Evolutionary conservation across 305 asterid genomes (phyloP).

Genomic region (Andrographis paniculata): DNA sequence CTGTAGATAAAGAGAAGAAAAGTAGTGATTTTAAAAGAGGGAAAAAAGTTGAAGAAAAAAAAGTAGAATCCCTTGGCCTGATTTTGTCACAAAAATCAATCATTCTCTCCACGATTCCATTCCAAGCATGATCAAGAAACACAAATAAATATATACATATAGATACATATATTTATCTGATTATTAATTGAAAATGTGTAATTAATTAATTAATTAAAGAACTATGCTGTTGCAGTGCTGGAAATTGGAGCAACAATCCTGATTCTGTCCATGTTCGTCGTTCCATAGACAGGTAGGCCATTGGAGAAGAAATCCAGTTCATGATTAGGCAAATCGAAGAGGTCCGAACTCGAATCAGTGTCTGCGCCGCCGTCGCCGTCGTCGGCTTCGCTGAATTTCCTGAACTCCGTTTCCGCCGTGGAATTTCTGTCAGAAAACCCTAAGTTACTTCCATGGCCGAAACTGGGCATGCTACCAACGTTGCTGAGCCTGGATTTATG

Average conservation of each 20-base stretch:
- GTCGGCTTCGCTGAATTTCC: conserved; percentile 23
- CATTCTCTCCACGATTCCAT: conserved; percentile 15
- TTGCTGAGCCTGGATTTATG: conserved; percentile 3
- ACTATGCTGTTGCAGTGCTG: no score
- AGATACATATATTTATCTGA: background rate
- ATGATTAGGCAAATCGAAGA: conserved; percentile 71
- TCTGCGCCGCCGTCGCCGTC: conserved; percentile 59
- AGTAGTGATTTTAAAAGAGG: conserved; percentile 10
- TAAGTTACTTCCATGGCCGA: background rate
- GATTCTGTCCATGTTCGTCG: conserved; percentile 62
- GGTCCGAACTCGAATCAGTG: conserved; percentile 90
- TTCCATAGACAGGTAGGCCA: conserved; percentile 75
- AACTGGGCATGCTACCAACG: background rate
- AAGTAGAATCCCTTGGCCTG: conserved; percentile 27
- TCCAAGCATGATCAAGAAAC: background rate
- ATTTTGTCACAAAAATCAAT: conserved; percentile 26
- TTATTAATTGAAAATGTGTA: no score
- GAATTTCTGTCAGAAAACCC: conserved; percentile 8
- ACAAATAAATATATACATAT: background rate
- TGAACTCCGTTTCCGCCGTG: conserved; percentile 4
- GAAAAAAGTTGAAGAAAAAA: background rate
- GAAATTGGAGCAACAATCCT: conserved; percentile 20
- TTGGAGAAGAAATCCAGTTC: conserved; percentile 56
- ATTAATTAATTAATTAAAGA: no score
- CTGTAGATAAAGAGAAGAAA: conserved; percentile 19